Evolutionary conservation across 2,329 filamentous ascomycete genomes (phyloP).

Genomic region (Xylaria digitata): DNA sequence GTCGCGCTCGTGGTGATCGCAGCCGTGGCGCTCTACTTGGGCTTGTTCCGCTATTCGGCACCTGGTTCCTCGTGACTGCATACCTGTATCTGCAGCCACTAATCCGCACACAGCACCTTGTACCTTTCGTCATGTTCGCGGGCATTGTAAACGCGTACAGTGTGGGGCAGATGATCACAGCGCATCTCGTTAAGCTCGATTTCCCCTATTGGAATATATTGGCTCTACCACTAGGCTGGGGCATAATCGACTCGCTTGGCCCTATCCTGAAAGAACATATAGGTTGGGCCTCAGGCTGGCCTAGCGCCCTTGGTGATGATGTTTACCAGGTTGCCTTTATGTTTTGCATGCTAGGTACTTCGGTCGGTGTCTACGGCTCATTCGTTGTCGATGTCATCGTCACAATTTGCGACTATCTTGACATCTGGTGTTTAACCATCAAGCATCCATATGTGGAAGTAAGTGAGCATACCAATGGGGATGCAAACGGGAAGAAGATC

Average conservation of each 20-base stretch:
- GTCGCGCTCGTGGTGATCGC: conserved; percentile 77
- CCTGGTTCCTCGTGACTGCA: conserved; percentile 79
- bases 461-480: conserved; percentile 48
- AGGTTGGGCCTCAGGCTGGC: conserved; percentile 77
- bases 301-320: conserved; percentile 76
- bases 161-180: conserved; percentile 94
- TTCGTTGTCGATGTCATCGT: conserved; percentile 98
- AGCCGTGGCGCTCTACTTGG: conserved; percentile 82
- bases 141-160: conserved; percentile 94
- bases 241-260: conserved; percentile 83
- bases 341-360: conserved; percentile 86
- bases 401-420: conserved; percentile 96
- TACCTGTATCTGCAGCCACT: conserved; percentile 88
- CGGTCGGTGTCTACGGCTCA: conserved; percentile 92
- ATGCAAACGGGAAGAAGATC: conserved; percentile 54
- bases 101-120: conserved; percentile 83
- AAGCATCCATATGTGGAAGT: conserved; percentile 77
- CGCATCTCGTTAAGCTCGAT: conserved; percentile 85
- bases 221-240: conserved; percentile 79
- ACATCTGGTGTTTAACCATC: conserved; percentile 98
- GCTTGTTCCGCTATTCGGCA: conserved; percentile 80
- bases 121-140: conserved; percentile 90
- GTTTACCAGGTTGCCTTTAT: conserved; percentile 93
- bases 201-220: conserved; percentile 95
- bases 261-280: conserved; percentile 69